Conservation (phyloP, 805 yeast species). For the Millerago galiae region DNA sequence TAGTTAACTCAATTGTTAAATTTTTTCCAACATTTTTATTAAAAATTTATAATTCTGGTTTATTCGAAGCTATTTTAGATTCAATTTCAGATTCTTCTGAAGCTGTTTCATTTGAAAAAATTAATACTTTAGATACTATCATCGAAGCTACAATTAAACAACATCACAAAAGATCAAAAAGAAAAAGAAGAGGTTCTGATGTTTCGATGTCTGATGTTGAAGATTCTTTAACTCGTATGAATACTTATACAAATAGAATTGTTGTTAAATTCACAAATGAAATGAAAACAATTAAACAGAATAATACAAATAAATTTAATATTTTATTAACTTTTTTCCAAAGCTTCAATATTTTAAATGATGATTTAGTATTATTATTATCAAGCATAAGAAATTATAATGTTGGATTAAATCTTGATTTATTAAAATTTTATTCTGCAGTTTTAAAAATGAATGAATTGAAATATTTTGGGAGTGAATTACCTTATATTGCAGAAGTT, state of each 20-base stretch:
- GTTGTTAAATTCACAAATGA: slow-evolving; percentile 22
- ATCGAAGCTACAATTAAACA: slow-evolving; percentile 25
- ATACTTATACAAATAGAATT: slow-evolving; percentile 14
- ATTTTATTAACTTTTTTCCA: slow-evolving; percentile 22
- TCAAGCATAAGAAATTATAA: slow-evolving; percentile 20
- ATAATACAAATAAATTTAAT: slow-evolving; percentile 18
- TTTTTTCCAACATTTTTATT: slow-evolving; percentile 32
- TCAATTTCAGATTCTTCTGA: slow-evolving; percentile 39
- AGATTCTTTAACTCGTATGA: slow-evolving; percentile 19
- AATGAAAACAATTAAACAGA: slow-evolving; percentile 21
- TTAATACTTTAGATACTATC: slow-evolving; percentile 38
- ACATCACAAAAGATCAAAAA: slow-evolving; percentile 19
- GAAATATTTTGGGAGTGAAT: slow-evolving; percentile 25
- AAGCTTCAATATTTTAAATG: slow-evolving; percentile 16
- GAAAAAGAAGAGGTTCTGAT: slow-evolving; percentile 31
- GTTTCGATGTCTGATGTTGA: slow-evolving; percentile 32
- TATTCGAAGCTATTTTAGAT: slow-evolving; percentile 28
- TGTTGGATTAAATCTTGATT: slow-evolving; percentile 25
- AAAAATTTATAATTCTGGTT: slow-evolving; percentile 25
- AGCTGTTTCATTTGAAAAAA: slow-evolving; percentile 43
- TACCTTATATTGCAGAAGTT: slow-evolving; percentile 22
- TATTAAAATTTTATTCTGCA: slow-evolving; percentile 31
- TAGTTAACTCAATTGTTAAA: slow-evolving; percentile 34
- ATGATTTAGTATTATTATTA: slow-evolving; percentile 18
- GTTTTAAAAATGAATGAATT: slow-evolving; percentile 28